Base-by-base conservation (phyloP, 2,329 filamentous ascomycete genomes). In the Ceratocystis papillata region DNA sequence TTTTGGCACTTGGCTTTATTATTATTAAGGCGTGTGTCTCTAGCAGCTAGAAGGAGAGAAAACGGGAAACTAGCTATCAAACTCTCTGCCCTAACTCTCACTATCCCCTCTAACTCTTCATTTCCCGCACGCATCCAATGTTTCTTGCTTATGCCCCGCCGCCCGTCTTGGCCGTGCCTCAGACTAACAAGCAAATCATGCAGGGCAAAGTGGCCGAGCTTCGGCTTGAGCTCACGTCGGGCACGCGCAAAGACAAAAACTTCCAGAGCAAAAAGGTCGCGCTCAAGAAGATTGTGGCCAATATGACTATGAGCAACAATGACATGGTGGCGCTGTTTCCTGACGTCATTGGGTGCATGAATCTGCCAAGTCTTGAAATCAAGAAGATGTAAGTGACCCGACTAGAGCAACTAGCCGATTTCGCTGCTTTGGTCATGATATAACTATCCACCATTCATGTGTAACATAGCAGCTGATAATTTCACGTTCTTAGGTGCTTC, bases 251-350 rank as follows among this genome's bases (percentile, higher is more conserved):
- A 80, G 94, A 99, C 79, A 97, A 96, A 83, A 96, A 95, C 78
- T 88, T 90, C 77, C 83, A 87, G 57, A 85, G 86, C 70, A 99
- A 97, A 82, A 97, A 97, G 83, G 95, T 96, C 74, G 92, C 94
- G 10, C 82, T 99, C 69, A 99, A 99, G 83, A 96, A 96, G 82
- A 97, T 99, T 71, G 94, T 99, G 72, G 94, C 94, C 75, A 99
- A 99, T 75, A 99, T 99, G 94, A 99, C 94, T 70, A 99, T 99
- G 94, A 97, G 93, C 83, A 99, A 99, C 79, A 99, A 97, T 74
- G 94, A 99, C 76, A 99, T 99, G 94, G 88, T 97, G 65, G 91
- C 90, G 48, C 80, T 99, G 64, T 99, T 99, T 72, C 91, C 93
- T 20, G 94, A 99, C 74, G 88, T 99, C 68, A 89, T 99, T 71